Percentiles rank a stretch among this genome's conserved stretches.
Conservation (phyloP, 2,329 filamentous ascomycete species). For the Pseudogymnoascus sp. region DNA sequence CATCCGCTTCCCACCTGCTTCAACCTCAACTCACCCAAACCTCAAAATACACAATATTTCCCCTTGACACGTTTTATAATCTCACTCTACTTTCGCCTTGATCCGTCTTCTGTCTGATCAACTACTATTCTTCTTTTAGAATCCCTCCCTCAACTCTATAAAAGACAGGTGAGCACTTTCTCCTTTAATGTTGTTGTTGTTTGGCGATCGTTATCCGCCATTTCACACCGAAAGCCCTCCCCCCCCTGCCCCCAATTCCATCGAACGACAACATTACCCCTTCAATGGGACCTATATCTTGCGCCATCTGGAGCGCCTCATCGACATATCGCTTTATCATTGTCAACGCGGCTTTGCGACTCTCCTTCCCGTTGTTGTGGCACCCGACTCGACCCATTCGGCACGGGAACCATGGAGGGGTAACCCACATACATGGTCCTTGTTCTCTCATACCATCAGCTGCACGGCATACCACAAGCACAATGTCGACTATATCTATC, state of each 20-base stretch:
- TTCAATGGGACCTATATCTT: not conserved
- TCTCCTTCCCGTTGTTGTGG: slow-evolving; percentile 1
- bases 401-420: slow-evolving; percentile 7
- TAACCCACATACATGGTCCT: not conserved
- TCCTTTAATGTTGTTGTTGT: slow-evolving; percentile 19
- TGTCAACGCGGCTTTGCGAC: not conserved
- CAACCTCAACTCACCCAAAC: slow-evolving; percentile 18
- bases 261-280: not conserved
- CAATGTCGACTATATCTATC: not conserved
- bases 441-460: slow-evolving; percentile 2
- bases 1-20: slow-evolving; percentile 19
- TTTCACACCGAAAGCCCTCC: slow-evolving; percentile 12
- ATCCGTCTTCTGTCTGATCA: slow-evolving; percentile 9
- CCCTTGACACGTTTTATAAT: slow-evolving; percentile 9
- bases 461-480: not conserved
- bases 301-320: not conserved
- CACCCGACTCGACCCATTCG: not conserved
- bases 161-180: slow-evolving; percentile 22
- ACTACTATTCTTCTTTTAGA: slow-evolving; percentile 3
- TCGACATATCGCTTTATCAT: not conserved
- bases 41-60: slow-evolving; percentile 12
- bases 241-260: not conserved
- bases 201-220: slow-evolving; percentile 21
- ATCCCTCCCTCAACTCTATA: slow-evolving; percentile 12
- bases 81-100: not conserved